Conservation (phyloP, 1,139 yeast genomes). For the Geotrichum phurueaensis region DNA sequence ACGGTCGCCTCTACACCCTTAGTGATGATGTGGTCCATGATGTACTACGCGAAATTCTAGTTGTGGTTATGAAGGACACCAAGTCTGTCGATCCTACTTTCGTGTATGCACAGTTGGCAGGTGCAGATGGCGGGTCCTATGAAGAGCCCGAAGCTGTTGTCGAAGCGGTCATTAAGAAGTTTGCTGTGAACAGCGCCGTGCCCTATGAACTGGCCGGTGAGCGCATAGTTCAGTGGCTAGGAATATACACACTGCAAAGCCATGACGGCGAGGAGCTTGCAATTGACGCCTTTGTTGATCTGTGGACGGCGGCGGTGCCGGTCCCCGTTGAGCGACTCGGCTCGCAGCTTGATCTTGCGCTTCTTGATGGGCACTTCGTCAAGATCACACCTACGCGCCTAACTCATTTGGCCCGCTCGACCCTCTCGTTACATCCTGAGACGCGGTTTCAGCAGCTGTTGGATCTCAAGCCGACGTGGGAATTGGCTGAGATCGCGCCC, state of each 20-base stretch:
- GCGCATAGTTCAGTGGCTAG: constrained; percentile 53
- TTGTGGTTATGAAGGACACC: constrained; percentile 24
- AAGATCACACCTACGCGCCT: constrained; percentile 44
- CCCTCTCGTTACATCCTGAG: constrained; percentile 48
- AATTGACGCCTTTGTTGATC: constrained; percentile 17
- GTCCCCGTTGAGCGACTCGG: constrained; percentile 13
- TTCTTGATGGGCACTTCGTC: constrained; percentile 51
- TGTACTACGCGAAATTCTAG: constrained; percentile 42
- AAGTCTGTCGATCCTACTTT: constrained; percentile 27
- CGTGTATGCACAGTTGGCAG: constrained; percentile 26
- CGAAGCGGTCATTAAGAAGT: constrained; percentile 45
- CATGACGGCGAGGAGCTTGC: constrained; percentile 27
- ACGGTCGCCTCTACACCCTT: constrained; percentile 29
- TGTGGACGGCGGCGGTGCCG: constrained; percentile 28
- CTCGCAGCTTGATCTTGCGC: constrained; percentile 47
- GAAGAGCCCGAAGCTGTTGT: constrained; percentile 37
- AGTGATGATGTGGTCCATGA: constrained; percentile 36
- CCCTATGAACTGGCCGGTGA: constrained; percentile 39
- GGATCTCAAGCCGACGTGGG: constrained; percentile 60
- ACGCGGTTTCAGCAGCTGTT: constrained; percentile 59
- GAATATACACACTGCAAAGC: constrained; percentile 46
- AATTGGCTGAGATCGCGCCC: constrained; percentile 63
- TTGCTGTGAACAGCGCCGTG: constrained; percentile 30
- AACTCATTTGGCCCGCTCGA: constrained; percentile 45
- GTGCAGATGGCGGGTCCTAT: constrained; percentile 17